A percentile compares a stretch with the other conserved stretches of the same genome.
Conservation (phyloP, 2,329 filamentous ascomycete genomes). For the Geosmithia morbida region DNA sequence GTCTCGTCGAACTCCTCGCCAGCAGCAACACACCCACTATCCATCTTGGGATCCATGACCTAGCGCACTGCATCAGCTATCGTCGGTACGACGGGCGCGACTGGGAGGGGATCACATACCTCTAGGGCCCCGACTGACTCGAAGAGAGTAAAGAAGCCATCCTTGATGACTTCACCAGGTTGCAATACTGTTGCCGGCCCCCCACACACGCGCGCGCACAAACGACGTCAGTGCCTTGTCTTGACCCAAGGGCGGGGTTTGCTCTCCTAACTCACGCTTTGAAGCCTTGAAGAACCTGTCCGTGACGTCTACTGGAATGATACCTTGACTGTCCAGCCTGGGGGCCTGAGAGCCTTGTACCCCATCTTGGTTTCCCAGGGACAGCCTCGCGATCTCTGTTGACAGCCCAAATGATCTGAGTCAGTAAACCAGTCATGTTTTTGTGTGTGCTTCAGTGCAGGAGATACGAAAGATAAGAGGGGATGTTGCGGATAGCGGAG, state of each 20-base stretch:
- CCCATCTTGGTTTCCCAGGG: slow-evolving; percentile 18
- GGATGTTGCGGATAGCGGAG: not conserved
- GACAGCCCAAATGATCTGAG: not conserved
- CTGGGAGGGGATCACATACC: slow-evolving; percentile 21
- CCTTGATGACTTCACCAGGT: slow-evolving; percentile 78
- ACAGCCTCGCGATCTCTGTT: slow-evolving; percentile 25
- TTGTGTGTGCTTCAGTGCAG: not conserved
- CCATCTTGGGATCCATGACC: slow-evolving; percentile 99
- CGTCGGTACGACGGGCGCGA: not conserved
- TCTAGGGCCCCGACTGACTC: slow-evolving; percentile 84
- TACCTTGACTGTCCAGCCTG: slow-evolving; percentile 27
- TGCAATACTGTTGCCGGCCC: slow-evolving; percentile 51
- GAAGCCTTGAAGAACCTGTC: slow-evolving; percentile 37
- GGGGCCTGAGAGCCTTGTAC: slow-evolving; percentile 20
- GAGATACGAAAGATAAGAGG: not conserved
- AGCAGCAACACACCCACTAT: slow-evolving; percentile 70
- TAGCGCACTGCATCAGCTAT: slow-evolving; percentile 20
- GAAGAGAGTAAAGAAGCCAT: slow-evolving; percentile 87
- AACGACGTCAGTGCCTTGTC: slow-evolving; percentile 1
- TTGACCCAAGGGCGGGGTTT: not conserved
- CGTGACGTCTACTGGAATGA: slow-evolving; percentile 45
- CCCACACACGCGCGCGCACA: no score
- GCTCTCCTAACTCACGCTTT: slow-evolving; percentile 25
- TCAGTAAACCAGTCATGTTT: not conserved
- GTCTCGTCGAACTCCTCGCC: slow-evolving; percentile 73